Percentiles rank a stretch among this genome's conserved stretches.
phyloP scores from a whole-genome alignment of 169 alveolate species.

The Plasmodium sp. region DNA sequence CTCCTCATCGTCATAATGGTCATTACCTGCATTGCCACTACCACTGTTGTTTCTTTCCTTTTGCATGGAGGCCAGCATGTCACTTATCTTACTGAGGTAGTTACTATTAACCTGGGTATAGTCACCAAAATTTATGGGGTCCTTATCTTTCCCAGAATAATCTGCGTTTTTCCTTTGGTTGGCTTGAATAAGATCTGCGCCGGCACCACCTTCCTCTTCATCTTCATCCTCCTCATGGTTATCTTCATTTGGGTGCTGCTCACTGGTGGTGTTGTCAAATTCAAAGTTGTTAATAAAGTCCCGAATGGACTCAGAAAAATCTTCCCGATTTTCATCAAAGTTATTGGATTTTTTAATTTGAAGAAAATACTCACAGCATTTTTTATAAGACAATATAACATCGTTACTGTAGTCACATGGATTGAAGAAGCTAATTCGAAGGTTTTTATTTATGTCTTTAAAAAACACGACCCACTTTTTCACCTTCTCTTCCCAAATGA shows the following conservation, averaged over 20 bases:
- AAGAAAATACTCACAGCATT: slow-evolving; percentile 62
- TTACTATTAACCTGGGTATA: not conserved
- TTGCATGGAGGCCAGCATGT: not conserved
- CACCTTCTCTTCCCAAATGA: slow-evolving; percentile 69
- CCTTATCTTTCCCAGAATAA: not conserved
- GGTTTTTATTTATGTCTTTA: slow-evolving; percentile 64
- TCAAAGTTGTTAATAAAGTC: slow-evolving; percentile 38
- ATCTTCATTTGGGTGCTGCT: not conserved
- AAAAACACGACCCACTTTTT: slow-evolving; percentile 73
- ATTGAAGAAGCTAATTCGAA: slow-evolving; percentile 61
- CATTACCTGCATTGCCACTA: not conserved
- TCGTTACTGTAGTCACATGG: slow-evolving; percentile 56
- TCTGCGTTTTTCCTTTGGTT: not conserved
- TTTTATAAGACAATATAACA: slow-evolving; percentile 50
- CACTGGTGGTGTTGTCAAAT: slow-evolving; percentile 17
- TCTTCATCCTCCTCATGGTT: not conserved
- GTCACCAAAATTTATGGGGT: not conserved
- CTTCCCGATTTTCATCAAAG: slow-evolving; percentile 48
- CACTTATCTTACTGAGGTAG: not conserved
- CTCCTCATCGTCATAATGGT: not conserved
- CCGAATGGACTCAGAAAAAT: slow-evolving; percentile 26
- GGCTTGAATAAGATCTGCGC: not conserved
- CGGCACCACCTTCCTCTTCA: not conserved
- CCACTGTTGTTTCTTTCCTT: not conserved
- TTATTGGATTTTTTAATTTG: slow-evolving; percentile 67